Percentiles rank a stretch among this genome's conserved stretches.
Evolutionary conservation across 2,329 filamentous ascomycete genomes (phyloP).

Genomic region (Neodidymelliopsis sp.): DNA sequence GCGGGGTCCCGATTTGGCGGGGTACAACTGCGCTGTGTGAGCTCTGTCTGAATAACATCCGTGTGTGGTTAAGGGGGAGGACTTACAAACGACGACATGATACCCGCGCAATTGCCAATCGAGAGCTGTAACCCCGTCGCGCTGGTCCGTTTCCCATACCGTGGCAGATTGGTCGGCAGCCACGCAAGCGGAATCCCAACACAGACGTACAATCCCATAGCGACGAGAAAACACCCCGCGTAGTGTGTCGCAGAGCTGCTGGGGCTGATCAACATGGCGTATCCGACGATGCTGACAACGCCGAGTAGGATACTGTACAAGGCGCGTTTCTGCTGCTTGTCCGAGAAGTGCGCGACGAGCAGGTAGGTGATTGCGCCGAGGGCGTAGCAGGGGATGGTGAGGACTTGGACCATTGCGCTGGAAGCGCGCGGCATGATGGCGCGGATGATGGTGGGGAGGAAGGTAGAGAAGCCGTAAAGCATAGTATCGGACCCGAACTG

Average conservation of each 20-base stretch:
- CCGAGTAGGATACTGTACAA: constrained; percentile 70
- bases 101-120: constrained; percentile 73
- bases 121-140: constrained; percentile 75
- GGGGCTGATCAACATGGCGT: constrained; percentile 71
- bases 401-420: constrained; percentile 71
- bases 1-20: constrained; percentile 52
- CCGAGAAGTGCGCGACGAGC: constrained; percentile 69
- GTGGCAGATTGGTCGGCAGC: constrained; percentile 72
- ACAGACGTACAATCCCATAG: constrained; percentile 72
- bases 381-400: constrained; percentile 81
- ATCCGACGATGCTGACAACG: constrained; percentile 70
- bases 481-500: constrained; percentile 80
- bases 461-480: constrained; percentile 80
- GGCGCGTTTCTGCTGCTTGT: constrained; percentile 70
- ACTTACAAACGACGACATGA: constrained; percentile 75
- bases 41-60: background rate
- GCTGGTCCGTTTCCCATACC: constrained; percentile 78
- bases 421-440: constrained; percentile 69
- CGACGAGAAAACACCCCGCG: constrained; percentile 79
- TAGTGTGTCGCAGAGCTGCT: constrained; percentile 70
- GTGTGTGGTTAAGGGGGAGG: too few species aligned
- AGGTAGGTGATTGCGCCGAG: constrained; percentile 76
- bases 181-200: constrained; percentile 65
- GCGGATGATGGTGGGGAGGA: constrained; percentile 79
- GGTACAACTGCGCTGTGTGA: constrained; percentile 53